Evolutionary conservation across 2,329 filamentous ascomycete genomes (phyloP).

Genomic region (Cyanodermella asteris): DNA sequence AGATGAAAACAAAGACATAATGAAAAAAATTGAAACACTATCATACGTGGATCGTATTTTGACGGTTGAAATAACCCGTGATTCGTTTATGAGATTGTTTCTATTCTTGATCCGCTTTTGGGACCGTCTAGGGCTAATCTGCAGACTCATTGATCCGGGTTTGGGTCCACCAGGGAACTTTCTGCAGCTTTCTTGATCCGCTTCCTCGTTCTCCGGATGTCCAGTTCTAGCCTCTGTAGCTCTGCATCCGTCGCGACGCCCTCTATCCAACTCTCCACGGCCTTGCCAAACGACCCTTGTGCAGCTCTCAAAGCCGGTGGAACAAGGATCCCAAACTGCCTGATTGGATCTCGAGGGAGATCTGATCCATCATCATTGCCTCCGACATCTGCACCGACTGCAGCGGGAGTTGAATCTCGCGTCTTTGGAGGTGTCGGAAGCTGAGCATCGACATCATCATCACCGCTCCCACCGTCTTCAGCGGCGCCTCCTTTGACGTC

Average conservation of each 20-base stretch:
- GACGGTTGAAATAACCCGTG: no score
- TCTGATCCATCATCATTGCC: constrained; percentile 10
- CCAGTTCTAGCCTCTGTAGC: constrained; percentile 19
- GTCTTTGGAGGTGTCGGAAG: not conserved
- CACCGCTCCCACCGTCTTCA: not conserved
- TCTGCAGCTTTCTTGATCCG: constrained; percentile 4
- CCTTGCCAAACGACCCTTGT: constrained; percentile 21
- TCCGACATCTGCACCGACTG: not conserved
- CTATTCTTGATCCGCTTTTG: no score
- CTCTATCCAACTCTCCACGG: no score
- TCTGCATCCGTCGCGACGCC: constrained; percentile 15
- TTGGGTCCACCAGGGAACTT: no score
- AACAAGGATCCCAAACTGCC: constrained; percentile 27
- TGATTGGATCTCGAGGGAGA: constrained; percentile 19
- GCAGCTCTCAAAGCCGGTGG: constrained; percentile 21
- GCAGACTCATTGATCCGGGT: no score
- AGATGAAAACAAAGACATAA: no score
- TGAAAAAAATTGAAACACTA: no score
- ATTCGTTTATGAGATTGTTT: no score
- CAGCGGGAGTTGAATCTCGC: constrained; percentile 1
- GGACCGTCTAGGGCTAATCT: no score
- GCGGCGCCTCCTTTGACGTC: not conserved
- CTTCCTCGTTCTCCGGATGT: constrained; percentile 12
- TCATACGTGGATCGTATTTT: no score
- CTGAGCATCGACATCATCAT: not conserved